A percentile compares a stretch with the other conserved stretches of the same genome.
Conservation (phyloP, 768 basidiomycete genomes). For the Lyophyllum atratum region DNA sequence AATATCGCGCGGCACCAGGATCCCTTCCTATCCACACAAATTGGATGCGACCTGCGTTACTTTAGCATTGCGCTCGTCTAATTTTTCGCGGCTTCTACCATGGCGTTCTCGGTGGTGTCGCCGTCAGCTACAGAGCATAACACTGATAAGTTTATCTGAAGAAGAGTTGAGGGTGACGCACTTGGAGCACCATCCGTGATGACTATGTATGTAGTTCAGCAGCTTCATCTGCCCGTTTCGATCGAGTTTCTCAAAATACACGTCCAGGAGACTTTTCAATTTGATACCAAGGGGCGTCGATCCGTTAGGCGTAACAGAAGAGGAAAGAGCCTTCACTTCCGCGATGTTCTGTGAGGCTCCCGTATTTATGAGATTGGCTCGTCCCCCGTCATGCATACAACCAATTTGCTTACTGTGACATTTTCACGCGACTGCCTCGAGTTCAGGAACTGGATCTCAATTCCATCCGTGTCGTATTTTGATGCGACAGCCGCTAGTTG, state of each 20-base stretch:
- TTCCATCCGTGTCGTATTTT: constrained; percentile 50
- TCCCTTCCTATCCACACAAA: constrained; percentile 7
- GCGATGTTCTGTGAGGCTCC: not conserved
- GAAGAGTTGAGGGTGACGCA: not conserved
- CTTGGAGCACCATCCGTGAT: not conserved
- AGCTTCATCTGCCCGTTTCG: not conserved
- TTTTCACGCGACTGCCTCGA: constrained; percentile 11
- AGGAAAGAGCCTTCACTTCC: not conserved
- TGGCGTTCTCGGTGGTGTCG: constrained; percentile 38
- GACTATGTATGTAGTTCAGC: not conserved
- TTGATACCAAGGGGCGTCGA: not conserved
- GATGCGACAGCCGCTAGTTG: constrained; percentile 44
- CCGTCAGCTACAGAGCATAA: constrained; percentile 15
- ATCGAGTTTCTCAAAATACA: not conserved
- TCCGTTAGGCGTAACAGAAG: not conserved
- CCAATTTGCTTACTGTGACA: not conserved
- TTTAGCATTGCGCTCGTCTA: constrained; percentile 48
- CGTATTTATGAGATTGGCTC: not conserved
- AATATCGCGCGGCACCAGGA: not conserved
- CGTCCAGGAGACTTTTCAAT: not conserved
- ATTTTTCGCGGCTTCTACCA: constrained; percentile 40
- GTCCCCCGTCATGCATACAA: not conserved
- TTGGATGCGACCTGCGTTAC: constrained; percentile 37
- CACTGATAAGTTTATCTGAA: too few species aligned
- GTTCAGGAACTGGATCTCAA: constrained; percentile 62